A percentile compares a stretch with the other conserved stretches of the same genome.
Conservation (phyloP, 257 asterid genomes). For the Solanum lignicaule region DNA sequence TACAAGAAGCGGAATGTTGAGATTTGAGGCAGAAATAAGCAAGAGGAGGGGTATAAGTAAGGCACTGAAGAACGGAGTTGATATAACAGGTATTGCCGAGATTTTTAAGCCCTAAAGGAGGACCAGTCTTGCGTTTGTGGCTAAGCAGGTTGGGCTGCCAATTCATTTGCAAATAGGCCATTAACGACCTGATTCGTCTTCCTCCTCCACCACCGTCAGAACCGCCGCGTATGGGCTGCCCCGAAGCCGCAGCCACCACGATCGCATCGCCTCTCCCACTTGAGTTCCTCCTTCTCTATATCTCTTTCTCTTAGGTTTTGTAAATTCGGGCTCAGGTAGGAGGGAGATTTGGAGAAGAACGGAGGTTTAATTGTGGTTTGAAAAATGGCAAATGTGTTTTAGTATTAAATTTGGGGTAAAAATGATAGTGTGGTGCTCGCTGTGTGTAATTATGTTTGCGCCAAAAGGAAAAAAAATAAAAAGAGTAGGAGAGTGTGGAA, state of each 20-base stretch:
- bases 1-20: constrained; percentile 78
- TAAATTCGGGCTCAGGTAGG: neutral
- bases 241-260: constrained; percentile 12
- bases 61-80: constrained; percentile 98
- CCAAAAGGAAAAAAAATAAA: neutral
- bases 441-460: neutral
- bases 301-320: neutral
- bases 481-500: neutral
- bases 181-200: constrained; percentile 44
- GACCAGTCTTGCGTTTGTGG: constrained; percentile 70
- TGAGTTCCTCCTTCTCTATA: neutral
- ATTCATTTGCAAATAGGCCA: constrained; percentile 94
- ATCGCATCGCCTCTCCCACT: constrained; percentile 16
- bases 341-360: neutral
- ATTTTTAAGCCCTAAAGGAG: constrained; percentile 92
- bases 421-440: neutral
- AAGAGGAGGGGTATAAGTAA: constrained; percentile 92
- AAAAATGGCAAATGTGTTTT: neutral
- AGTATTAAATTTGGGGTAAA: neutral
- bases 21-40: constrained; percentile 84
- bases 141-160: constrained; percentile 83
- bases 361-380: constrained; percentile 10
- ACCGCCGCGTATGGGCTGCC: constrained; percentile 5
- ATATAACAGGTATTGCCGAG: constrained; percentile 94
- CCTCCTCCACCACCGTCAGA: constrained; percentile 28